Conservation (phyloP, 177 flowering plant genomes). For the Vitis hybrid region DNA sequence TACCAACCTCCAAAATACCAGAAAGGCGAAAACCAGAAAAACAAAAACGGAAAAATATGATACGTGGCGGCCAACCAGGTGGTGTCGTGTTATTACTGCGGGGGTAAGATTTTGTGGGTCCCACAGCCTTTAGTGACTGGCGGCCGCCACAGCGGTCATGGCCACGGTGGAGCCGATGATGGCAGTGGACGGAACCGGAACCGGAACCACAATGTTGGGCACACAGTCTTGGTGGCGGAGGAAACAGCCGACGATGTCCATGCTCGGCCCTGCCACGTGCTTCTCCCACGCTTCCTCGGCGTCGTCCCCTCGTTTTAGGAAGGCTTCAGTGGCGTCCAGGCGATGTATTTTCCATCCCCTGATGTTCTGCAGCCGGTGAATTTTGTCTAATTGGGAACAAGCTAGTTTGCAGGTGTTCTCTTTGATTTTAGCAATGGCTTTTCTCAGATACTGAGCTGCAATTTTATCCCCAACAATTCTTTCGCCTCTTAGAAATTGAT, state of each 20-base stretch:
- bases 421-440: conserved; percentile 59
- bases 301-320: conserved; percentile 26
- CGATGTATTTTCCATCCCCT: conserved; percentile 39
- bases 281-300: conserved; percentile 56
- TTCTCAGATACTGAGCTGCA: conserved; percentile 21
- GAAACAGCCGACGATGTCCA: conserved; percentile 31
- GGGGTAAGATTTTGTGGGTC: conserved; percentile 1
- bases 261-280: conserved; percentile 39
- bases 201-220: not conserved
- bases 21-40: no score
- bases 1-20: not conserved
- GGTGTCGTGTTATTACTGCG: not conserved
- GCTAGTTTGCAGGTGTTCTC: conserved; percentile 49
- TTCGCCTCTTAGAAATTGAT: conserved; percentile 37
- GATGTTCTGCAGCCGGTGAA: conserved; percentile 28
- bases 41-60: no score
- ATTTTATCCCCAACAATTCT: conserved; percentile 6
- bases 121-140: not conserved
- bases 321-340: conserved; percentile 64
- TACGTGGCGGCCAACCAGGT: no score
- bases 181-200: not conserved
- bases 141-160: conserved; percentile 19
- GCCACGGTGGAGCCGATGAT: not conserved
- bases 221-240: conserved; percentile 13
- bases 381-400: conserved; percentile 50